Evolutionary conservation across 2,329 filamentous ascomycete genomes (phyloP), one percentile per base, ranked within the genome.

Genomic region (Sarocladium oryzae): DNA sequence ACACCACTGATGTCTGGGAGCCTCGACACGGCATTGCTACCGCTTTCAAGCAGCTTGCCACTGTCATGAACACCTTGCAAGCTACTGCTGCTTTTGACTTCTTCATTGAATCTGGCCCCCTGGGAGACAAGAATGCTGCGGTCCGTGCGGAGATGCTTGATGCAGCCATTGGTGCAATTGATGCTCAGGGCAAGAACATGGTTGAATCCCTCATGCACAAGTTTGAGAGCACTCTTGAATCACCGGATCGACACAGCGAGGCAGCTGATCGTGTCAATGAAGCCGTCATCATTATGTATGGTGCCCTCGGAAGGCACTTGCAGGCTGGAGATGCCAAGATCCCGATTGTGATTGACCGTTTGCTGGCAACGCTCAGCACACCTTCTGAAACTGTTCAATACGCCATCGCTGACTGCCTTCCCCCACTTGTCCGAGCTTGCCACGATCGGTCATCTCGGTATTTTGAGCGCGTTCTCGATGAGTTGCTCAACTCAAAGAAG

Each of bases 301-400:
- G 93, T 64, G 92, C 95, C 49, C 73, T 99, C 33, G 93, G 91
- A 38, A 84, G 88, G 49, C 93, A 99, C 73, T 72, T 99, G 53
- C 82, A 87, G 58, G 70, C 83, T 7, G 89, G 90, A n/a, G 93
- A 99, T 66, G 72, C 82, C 57, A 91, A 95, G 61, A 82, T 97
- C 46, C 89, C 91, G 1, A 84, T 86, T 52, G 93, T 99, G 41
- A 85, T 99, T 49, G 85, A 92, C 58, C 83, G 90, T 55, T 76
- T 99, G 20, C 77, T 99, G 52, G 82, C 84, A 20, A 96, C 95
- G 6, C 75, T 99, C 40, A 93, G 86, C 66, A 97, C 92, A 11
- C 93, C 93, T 24, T 97, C 93, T 0, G 93, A 99, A 68, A 91
- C 89, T 15, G 93, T 99, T 1, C 93, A 99, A 67, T 96, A 93